Conservation (phyloP, 192 early-diverging fungal species). For the Entomortierella lignicola region DNA sequence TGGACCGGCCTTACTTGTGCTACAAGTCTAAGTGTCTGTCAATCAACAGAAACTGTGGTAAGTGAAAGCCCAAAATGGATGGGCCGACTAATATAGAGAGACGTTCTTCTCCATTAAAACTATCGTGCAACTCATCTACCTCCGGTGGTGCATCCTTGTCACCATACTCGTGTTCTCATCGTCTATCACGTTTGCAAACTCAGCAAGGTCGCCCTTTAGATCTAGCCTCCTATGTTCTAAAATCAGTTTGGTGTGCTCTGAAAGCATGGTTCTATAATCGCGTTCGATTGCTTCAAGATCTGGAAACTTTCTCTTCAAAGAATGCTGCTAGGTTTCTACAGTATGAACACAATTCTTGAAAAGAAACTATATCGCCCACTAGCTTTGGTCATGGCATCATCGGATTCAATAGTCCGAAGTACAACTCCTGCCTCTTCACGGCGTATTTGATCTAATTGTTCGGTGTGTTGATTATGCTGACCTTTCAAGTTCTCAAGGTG, state of each 20-base stretch:
- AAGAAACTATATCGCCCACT: constrained; percentile 65
- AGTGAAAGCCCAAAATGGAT: too few species aligned
- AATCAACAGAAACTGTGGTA: too few species aligned
- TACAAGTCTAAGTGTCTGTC: too few species aligned
- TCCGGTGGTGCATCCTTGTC: constrained; percentile 13
- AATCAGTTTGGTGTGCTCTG: constrained; percentile 41
- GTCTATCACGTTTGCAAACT: constrained; percentile 54
- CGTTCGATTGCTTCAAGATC: constrained; percentile 61
- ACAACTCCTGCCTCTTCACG: constrained; percentile 41
- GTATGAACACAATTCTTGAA: constrained; percentile 59
- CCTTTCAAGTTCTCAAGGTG: constrained; percentile 41
- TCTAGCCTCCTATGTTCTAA: constrained; percentile 49
- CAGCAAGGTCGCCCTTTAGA: constrained; percentile 54
- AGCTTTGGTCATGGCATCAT: constrained; percentile 50
- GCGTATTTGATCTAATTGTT: constrained; percentile 54
- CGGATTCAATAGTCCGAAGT: constrained; percentile 38
- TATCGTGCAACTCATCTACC: constrained; percentile 63
- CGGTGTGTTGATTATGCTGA: constrained; percentile 35
- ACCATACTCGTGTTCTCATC: not conserved
- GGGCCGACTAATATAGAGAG: too few species aligned
- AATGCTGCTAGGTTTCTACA: constrained; percentile 63
- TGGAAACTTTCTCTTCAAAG: constrained; percentile 67
- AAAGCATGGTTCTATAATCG: constrained; percentile 54
- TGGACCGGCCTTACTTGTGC: too few species aligned
- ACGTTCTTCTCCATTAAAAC: too few species aligned